phyloP scores from a whole-genome alignment of 2,329 filamentous ascomycete species.

The Pseudopithomyces chartarum region DNA sequence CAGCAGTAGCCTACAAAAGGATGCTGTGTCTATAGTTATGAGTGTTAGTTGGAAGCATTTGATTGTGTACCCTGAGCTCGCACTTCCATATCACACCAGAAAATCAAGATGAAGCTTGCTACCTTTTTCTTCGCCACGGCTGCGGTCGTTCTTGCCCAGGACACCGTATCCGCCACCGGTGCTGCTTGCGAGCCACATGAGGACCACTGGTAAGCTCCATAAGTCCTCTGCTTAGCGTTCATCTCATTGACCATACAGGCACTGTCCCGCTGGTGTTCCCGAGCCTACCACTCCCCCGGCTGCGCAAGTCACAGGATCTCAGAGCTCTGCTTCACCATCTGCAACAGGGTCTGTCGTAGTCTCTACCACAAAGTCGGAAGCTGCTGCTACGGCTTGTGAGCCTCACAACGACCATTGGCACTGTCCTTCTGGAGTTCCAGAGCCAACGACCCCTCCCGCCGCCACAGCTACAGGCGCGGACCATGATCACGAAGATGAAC shows the following conservation, averaged over 20 bases:
- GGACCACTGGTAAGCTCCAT: conserved; percentile 6
- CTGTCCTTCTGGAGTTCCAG: conserved; percentile 10
- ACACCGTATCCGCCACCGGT: conserved; percentile 4
- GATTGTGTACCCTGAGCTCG: background rate
- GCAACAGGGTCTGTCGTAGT: background rate
- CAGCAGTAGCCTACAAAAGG: background rate
- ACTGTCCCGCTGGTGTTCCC: conserved; percentile 8
- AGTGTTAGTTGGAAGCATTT: background rate
- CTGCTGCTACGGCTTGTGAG: conserved; percentile 19
- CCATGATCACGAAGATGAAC: conserved; percentile 21
- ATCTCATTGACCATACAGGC: background rate
- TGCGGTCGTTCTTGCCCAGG: conserved; percentile 8
- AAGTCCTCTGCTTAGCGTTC: background rate
- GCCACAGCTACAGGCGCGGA: conserved; percentile 12
- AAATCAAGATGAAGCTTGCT: conserved; percentile 5
- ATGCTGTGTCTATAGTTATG: background rate
- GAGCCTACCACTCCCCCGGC: conserved; percentile 10
- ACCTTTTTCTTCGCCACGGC: conserved; percentile 12
- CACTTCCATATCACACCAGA: background rate
- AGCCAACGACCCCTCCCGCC: conserved; percentile 13
- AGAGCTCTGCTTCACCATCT: background rate
- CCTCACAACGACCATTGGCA: conserved; percentile 25
- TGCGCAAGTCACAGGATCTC: background rate
- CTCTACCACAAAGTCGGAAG: background rate
- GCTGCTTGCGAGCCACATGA: conserved; percentile 10